phyloP scores from a whole-genome alignment of 1,284 basidiomycete genomes.

The Cerioporus squamosus region DNA sequence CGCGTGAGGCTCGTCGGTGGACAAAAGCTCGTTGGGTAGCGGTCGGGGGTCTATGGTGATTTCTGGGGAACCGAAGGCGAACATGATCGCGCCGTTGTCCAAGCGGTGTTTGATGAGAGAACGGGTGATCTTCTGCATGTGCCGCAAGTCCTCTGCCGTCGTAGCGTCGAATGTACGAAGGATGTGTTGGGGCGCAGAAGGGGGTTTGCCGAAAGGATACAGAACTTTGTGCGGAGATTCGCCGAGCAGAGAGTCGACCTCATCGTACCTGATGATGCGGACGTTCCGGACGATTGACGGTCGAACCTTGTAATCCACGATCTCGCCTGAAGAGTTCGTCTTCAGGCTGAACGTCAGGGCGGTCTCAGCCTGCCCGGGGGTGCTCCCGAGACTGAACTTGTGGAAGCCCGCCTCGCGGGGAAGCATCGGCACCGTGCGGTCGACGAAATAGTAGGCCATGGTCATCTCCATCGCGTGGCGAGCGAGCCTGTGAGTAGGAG shows the following conservation, averaged over 20 bases:
- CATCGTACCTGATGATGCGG: conserved; percentile 68
- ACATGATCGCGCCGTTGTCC: conserved; percentile 6
- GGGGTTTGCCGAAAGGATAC: conserved; percentile 52
- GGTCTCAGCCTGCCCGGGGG: conserved; percentile 46
- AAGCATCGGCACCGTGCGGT: conserved; percentile 73
- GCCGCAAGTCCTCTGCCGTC: conserved; percentile 23
- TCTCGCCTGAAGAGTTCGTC: conserved; percentile 64
- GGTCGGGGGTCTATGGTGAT: conserved; percentile 24
- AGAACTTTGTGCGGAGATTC: conserved; percentile 4
- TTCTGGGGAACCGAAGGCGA: conserved; percentile 1
- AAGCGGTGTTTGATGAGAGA: conserved; percentile 13
- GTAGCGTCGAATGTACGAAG: neutral
- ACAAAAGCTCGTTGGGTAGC: conserved; percentile 23
- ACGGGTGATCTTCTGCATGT: conserved; percentile 14
- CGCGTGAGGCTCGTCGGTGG: conserved; percentile 28
- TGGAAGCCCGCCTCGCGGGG: conserved; percentile 55
- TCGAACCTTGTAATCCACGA: conserved; percentile 74
- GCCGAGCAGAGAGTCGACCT: conserved; percentile 65
- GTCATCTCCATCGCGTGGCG: conserved; percentile 55
- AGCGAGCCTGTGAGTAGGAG: conserved; percentile 66
- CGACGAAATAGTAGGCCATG: conserved; percentile 66
- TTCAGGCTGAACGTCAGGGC: conserved; percentile 86
- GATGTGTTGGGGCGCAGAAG: neutral
- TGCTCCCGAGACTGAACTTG: conserved; percentile 60
- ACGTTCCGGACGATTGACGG: conserved; percentile 79